Evolutionary conservation across 495 filamentous ascomycete species (phyloP), one percentile per base, ranked within the genome.

Genomic region (Parathielavia appendiculata): DNA sequence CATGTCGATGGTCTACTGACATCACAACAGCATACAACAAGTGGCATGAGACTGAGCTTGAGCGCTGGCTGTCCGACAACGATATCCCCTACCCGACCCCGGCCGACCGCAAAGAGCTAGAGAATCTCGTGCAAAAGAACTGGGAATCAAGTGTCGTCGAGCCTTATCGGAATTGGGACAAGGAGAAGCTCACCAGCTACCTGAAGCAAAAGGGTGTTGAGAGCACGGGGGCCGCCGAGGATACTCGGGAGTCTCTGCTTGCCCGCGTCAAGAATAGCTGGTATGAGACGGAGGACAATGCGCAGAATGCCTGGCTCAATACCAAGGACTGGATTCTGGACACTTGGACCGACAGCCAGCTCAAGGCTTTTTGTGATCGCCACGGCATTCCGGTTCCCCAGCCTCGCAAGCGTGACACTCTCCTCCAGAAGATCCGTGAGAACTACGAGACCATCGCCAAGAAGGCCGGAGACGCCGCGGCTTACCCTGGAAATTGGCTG

Each of bases 11-110:
- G 36, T 35, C 5, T 5, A 14, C 23, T 45, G 46, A 32, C 50
- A 22, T 34, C 40, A 26, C 32, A 23, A 54, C 66, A 96, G 93
- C 86, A 7, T 98, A 97, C 81, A 96, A 97, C 77, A 97, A 92
- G 70, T 98, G 93, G 93, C 92, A 97, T 69, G 86, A 97, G 76
- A 96, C 90, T 8, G 93, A 98, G 78, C 82, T 98, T 12, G 92
- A 98, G 77, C 82, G 93, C 66, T 98, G 93, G 93, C 86, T 98
- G 57, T 89, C 88, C 23, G 93, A 98, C 65, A 84, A 98, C 74
- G 82, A 95, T 71, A 82, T 98, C 56, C 90, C 91, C 9, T 91
- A 92, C 65, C 87, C 90, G 26, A 84, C 81, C 6, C 85, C 88
- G 16, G 86, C 90, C n/a, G 90, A 93, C 67, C 88, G 90, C 65